A percentile compares a stretch with the other conserved stretches of the same genome.
Evolutionary conservation across 257 asterid genomes (phyloP).

Genomic region (Anisodus tanguticus): DNA sequence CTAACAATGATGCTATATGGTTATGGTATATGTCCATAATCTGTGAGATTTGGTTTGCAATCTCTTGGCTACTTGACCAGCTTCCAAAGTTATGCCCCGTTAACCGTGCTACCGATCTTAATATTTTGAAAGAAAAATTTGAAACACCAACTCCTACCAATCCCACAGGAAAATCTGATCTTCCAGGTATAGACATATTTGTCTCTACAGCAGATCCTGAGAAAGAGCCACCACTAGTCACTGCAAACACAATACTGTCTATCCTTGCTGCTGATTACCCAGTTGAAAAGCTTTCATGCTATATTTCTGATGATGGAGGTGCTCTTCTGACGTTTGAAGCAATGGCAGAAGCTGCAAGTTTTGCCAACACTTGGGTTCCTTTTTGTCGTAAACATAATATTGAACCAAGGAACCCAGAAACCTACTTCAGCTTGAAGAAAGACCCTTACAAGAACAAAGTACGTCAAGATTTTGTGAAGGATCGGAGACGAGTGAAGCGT

Average conservation of each 20-base stretch:
- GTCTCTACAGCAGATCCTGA: constrained; percentile 98
- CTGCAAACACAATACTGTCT: constrained; percentile 84
- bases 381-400: constrained; percentile 78
- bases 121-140: constrained; percentile 75
- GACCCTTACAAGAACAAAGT: constrained; percentile 88
- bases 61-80: constrained; percentile 94
- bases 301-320: constrained; percentile 92
- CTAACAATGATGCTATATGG: constrained; percentile 84
- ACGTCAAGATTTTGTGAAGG: constrained; percentile 78
- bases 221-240: constrained; percentile 90
- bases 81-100: constrained; percentile 79
- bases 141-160: constrained; percentile 69
- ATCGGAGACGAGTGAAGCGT: constrained; percentile 84
- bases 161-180: constrained; percentile 86
- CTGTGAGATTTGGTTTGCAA: constrained; percentile 90
- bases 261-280: constrained; percentile 87
- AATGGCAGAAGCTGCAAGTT: constrained; percentile 96
- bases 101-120: constrained; percentile 83
- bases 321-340: constrained; percentile 93
- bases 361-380: constrained; percentile 91
- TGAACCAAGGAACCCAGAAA: constrained; percentile 88
- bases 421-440: constrained; percentile 74
- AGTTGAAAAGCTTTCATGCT: constrained; percentile 84
- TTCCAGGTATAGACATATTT: constrained; percentile 78
- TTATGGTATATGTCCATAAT: constrained; percentile 81